Evolutionary conservation across 257 asterid species (phyloP).

Genomic region (Asclepias syriaca): DNA sequence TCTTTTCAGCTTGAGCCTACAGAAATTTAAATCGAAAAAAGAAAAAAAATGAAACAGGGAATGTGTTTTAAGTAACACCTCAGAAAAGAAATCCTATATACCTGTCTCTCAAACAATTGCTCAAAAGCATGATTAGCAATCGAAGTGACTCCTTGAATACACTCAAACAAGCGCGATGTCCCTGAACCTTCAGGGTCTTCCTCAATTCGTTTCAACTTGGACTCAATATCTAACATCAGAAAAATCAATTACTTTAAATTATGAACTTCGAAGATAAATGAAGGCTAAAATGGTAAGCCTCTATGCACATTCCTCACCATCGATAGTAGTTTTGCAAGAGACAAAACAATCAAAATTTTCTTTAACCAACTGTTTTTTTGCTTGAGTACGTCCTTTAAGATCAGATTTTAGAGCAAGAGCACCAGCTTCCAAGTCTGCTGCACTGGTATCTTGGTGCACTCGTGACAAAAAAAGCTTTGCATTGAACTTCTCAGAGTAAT

Average conservation of each 20-base stretch:
- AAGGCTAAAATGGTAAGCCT: slow-evolving; percentile 6
- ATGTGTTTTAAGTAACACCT: slow-evolving; percentile 11
- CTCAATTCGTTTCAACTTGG: slow-evolving; percentile 89
- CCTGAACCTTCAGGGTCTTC: slow-evolving; percentile 99
- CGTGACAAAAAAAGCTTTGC: slow-evolving; percentile 83
- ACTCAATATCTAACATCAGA: slow-evolving; percentile 72
- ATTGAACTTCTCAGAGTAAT: slow-evolving; percentile 83
- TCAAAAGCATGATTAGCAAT: slow-evolving; percentile 89
- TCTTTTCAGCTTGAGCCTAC: slow-evolving; percentile 97
- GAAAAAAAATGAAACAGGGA: neutral
- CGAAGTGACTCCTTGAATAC: slow-evolving; percentile 82
- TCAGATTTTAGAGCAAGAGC: slow-evolving; percentile 79
- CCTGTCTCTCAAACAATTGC: slow-evolving; percentile 98
- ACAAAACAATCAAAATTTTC: slow-evolving; percentile 98
- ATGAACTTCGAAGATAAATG: slow-evolving; percentile 2
- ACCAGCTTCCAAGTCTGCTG: slow-evolving; percentile 85
- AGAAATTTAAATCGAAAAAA: slow-evolving; percentile 20
- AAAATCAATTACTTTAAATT: slow-evolving; percentile 12
- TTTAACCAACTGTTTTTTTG: slow-evolving; percentile 93
- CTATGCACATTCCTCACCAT: slow-evolving; percentile 54
- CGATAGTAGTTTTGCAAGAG: slow-evolving; percentile 97
- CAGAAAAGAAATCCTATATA: slow-evolving; percentile 33
- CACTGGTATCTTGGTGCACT: slow-evolving; percentile 82
- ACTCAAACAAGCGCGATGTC: slow-evolving; percentile 62
- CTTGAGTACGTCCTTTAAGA: slow-evolving; percentile 91